Conservation (phyloP, 495 filamentous ascomycete species). For the Parathielavia hyrcaniae region DNA sequence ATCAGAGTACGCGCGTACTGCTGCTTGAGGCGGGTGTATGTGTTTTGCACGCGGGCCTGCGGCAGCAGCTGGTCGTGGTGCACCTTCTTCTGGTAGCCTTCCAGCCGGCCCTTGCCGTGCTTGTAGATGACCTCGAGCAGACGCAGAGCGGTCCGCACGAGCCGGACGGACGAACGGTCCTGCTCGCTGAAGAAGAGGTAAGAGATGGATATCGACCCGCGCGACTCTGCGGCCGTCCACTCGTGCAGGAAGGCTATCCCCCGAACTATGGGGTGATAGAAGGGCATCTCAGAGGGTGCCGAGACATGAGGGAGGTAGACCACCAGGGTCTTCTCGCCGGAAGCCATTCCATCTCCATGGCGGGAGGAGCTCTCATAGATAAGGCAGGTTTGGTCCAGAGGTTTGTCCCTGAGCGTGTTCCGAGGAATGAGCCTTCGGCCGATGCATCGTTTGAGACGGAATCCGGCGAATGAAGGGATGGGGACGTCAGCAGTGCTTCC, state of each 20-base stretch:
- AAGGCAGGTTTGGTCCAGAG: slow-evolving; percentile 74
- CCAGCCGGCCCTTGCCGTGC: slow-evolving; percentile 58
- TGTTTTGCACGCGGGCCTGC: slow-evolving; percentile 68
- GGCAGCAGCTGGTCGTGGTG: slow-evolving; percentile 71
- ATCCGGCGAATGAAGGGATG: slow-evolving; percentile 26
- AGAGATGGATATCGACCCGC: slow-evolving; percentile 58
- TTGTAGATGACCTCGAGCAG: slow-evolving; percentile 69
- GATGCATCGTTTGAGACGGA: slow-evolving; percentile 41
- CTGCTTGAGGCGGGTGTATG: slow-evolving; percentile 71
- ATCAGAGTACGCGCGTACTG: slow-evolving; percentile 65
- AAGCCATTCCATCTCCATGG: neutral
- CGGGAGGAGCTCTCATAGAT: slow-evolving; percentile 45
- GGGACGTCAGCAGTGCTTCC: neutral
- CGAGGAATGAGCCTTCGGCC: slow-evolving; percentile 73
- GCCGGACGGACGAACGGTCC: slow-evolving; percentile 41
- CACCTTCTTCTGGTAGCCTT: slow-evolving; percentile 65
- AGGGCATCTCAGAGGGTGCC: slow-evolving; percentile 59
- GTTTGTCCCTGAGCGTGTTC: slow-evolving; percentile 66
- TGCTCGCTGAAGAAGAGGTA: slow-evolving; percentile 54
- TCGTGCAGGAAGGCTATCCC: slow-evolving; percentile 69
- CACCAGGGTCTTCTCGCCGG: slow-evolving; percentile 49
- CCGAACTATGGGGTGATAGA: slow-evolving; percentile 74
- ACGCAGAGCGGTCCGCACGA: slow-evolving; percentile 63
- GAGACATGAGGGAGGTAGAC: slow-evolving; percentile 71
- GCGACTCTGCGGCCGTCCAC: slow-evolving; percentile 36